phyloP scores from a whole-genome alignment of 1,284 basidiomycete genomes.

The Cutaneotrichosporon sp. region DNA sequence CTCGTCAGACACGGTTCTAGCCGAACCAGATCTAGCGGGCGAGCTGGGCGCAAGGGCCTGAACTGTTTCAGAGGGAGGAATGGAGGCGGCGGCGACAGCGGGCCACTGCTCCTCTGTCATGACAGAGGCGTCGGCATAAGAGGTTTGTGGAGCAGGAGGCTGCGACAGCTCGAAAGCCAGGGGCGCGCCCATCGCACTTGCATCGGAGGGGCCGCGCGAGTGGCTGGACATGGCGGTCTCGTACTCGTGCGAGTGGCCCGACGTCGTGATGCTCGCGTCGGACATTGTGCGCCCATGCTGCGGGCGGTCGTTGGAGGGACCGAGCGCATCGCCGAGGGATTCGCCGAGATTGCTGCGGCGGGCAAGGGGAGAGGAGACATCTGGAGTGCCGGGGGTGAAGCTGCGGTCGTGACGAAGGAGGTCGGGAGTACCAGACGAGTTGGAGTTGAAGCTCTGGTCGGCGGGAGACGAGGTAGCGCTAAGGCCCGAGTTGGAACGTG shows the following conservation, averaged over 20 bases:
- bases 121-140: constrained; percentile 29
- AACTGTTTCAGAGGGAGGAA: constrained; percentile 7
- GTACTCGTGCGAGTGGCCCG: constrained; percentile 6
- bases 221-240: constrained; percentile 5
- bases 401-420: constrained; percentile 31
- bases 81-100: constrained; percentile 9
- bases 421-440: constrained; percentile 40
- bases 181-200: constrained; percentile 18
- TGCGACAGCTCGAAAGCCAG: constrained; percentile 34
- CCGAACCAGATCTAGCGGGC: background rate
- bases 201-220: background rate
- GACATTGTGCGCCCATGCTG: constrained; percentile 5
- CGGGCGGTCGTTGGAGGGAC: background rate
- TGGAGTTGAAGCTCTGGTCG: constrained; percentile 40
- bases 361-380: constrained; percentile 13
- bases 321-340: constrained; percentile 21
- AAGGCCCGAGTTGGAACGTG: constrained; percentile 25
- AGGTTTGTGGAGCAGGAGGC: constrained; percentile 21
- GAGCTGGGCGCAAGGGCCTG: constrained; percentile 6
- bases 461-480: constrained; percentile 13
- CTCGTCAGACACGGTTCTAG: constrained; percentile 18
- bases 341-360: constrained; percentile 7
- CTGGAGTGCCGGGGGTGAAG: constrained; percentile 10
- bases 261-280: background rate
- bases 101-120: constrained; percentile 36